phyloP scores from a whole-genome alignment of 2,329 filamentous ascomycete genomes.

The Fusarium sacchari region DNA sequence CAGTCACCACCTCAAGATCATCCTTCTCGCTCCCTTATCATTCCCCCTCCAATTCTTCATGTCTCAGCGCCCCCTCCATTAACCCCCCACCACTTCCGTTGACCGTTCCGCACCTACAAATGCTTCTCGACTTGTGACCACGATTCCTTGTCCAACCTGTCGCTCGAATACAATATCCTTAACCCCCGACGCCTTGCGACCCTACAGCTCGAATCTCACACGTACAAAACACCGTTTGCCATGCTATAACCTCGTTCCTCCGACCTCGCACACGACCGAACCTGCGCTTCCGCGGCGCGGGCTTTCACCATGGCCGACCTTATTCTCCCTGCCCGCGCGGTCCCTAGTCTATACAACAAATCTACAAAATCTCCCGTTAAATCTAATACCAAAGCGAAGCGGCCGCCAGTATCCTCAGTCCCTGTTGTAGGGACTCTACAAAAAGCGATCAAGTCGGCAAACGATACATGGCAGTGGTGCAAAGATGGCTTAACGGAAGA shows the following conservation, averaged over 20 bases:
- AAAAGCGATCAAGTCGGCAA: constrained; percentile 52
- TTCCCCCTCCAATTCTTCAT: background rate
- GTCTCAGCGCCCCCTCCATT: constrained; percentile 26
- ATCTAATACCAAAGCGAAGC: constrained; percentile 41
- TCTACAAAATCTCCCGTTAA: constrained; percentile 23
- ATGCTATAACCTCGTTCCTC: constrained; percentile 26
- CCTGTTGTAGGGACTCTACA: constrained; percentile 42
- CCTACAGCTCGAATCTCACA: background rate
- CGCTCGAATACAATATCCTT: constrained; percentile 2
- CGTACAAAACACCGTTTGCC: background rate
- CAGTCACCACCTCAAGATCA: background rate
- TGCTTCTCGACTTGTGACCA: constrained; percentile 27
- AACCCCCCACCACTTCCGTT: constrained; percentile 28
- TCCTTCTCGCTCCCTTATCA: background rate
- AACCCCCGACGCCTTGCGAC: background rate
- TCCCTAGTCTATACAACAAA: constrained; percentile 35
- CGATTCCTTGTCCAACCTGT: constrained; percentile 13
- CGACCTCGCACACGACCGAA: constrained; percentile 14
- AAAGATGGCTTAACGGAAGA: constrained; percentile 63
- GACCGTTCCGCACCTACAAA: constrained; percentile 24
- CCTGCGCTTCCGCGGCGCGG: constrained; percentile 12
- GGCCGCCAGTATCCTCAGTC: constrained; percentile 22
- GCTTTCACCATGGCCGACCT: constrained; percentile 43
- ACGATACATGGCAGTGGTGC: constrained; percentile 57
- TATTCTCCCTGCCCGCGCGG: constrained; percentile 40